phyloP scores from a whole-genome alignment of 257 asterid species.

The Solanum stenotomum region DNA sequence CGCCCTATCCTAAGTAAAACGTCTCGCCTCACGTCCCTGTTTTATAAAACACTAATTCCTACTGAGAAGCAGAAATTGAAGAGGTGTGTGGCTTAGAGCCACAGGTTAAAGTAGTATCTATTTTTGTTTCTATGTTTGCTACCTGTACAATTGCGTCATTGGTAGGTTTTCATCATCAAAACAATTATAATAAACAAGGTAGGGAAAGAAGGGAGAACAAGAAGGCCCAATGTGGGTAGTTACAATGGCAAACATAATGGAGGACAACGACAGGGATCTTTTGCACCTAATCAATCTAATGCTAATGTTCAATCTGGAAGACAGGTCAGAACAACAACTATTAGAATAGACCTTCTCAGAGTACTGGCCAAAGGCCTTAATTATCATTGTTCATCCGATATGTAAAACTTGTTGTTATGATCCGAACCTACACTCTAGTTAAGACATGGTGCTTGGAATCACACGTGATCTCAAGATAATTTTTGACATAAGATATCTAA shows the following conservation, averaged over 20 bases:
- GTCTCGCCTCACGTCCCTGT: no score
- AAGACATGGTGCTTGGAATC: background rate
- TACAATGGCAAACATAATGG: background rate
- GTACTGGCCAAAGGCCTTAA: background rate
- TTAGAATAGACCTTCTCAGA: background rate
- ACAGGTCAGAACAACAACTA: background rate
- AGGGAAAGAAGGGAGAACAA: background rate
- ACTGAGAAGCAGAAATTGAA: background rate
- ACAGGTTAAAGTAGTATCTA: no score
- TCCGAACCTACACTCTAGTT: background rate
- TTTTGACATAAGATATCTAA: background rate
- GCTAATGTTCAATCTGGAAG: background rate
- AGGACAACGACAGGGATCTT: background rate
- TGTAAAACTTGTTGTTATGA: background rate
- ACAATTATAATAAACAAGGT: background rate
- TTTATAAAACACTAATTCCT: no score
- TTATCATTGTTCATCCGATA: background rate
- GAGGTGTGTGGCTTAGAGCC: background rate
- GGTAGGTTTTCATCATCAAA: background rate
- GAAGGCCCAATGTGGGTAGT: background rate
- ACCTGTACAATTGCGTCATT: no score
- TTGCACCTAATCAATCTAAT: background rate
- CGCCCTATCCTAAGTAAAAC: no score
- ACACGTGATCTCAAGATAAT: background rate
- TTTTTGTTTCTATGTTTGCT: background rate